phyloP scores from a whole-genome alignment of 1,284 basidiomycete species.

The Microbotryum lychnidis-dioicae region DNA sequence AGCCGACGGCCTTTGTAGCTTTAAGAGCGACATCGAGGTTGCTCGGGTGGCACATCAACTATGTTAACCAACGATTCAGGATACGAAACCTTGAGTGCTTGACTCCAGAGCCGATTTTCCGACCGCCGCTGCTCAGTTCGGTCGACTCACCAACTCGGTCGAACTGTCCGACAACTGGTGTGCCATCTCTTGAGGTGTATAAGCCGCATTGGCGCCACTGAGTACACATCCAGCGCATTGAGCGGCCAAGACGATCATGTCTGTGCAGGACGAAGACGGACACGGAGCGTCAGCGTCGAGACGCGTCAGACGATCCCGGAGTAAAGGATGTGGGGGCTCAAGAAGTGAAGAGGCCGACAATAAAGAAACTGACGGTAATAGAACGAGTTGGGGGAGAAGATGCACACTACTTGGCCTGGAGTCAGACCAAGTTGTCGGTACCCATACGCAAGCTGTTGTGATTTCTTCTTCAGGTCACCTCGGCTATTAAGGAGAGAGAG shows the following conservation, averaged over 20 bases:
- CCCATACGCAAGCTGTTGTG: slow-evolving; percentile 30
- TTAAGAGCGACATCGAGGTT: slow-evolving; percentile 23
- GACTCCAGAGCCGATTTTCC: too few species aligned
- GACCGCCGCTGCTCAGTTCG: background rate
- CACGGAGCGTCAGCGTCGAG: background rate
- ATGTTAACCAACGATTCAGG: background rate
- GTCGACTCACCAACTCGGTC: slow-evolving; percentile 9
- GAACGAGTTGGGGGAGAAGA: slow-evolving; percentile 33
- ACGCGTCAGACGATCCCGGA: background rate
- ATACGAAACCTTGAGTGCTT: too few species aligned
- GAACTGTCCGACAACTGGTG: slow-evolving; percentile 31
- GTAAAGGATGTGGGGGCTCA: slow-evolving; percentile 17
- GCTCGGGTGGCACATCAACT: slow-evolving; percentile 29
- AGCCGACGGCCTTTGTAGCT: slow-evolving; percentile 27
- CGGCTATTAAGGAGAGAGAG: slow-evolving; percentile 4
- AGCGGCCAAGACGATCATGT: slow-evolving; percentile 8
- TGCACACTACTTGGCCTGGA: slow-evolving; percentile 22
- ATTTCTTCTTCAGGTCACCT: slow-evolving; percentile 8
- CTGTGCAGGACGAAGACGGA: background rate
- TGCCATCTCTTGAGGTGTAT: slow-evolving; percentile 23
- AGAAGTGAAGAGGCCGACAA: background rate
- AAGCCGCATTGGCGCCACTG: slow-evolving; percentile 34
- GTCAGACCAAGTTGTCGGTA: slow-evolving; percentile 14
- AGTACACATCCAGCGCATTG: slow-evolving; percentile 33
- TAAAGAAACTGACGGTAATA: background rate